Conservation (phyloP, 768 basidiomycete species). For the Hemileccinum rubropunctum region DNA sequence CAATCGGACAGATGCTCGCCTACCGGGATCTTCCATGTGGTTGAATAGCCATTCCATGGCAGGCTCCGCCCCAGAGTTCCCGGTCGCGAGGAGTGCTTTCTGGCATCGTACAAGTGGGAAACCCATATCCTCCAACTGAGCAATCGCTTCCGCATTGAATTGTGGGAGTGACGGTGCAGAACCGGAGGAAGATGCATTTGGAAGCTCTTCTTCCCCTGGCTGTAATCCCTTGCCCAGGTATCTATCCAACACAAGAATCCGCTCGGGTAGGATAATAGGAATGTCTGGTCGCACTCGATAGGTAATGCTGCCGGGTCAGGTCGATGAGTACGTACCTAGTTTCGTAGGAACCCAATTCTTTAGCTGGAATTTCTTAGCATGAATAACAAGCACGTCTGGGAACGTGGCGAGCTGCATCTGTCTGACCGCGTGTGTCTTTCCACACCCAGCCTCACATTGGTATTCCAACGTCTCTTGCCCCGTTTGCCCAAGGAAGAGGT, state of each 20-base stretch:
- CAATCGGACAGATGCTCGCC: slow-evolving; percentile 3
- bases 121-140: slow-evolving; percentile 83
- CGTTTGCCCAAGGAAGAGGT: slow-evolving; percentile 41
- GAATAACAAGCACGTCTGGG: slow-evolving; percentile 84
- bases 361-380: slow-evolving; percentile 92
- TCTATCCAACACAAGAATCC: slow-evolving; percentile 57
- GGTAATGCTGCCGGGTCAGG: not conserved
- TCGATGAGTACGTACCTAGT: slow-evolving; percentile 56
- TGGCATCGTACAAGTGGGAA: slow-evolving; percentile 86
- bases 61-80: slow-evolving; percentile 65
- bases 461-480: slow-evolving; percentile 75
- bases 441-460: slow-evolving; percentile 69
- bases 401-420: slow-evolving; percentile 78
- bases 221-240: slow-evolving; percentile 74
- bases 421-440: slow-evolving; percentile 65
- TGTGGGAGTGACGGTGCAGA: slow-evolving; percentile 46
- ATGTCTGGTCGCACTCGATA: slow-evolving; percentile 57
- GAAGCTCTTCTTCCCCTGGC: slow-evolving; percentile 65
- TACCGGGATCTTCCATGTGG: slow-evolving; percentile 94
- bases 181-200: slow-evolving; percentile 46
- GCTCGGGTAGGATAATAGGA: slow-evolving; percentile 67
- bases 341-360: slow-evolving; percentile 97
- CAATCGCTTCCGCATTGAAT: slow-evolving; percentile 74
- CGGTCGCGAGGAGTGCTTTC: slow-evolving; percentile 88
- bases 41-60: slow-evolving; percentile 97